Conservation (phyloP, 1,284 basidiomycete genomes). For the Grifola frondosa region DNA sequence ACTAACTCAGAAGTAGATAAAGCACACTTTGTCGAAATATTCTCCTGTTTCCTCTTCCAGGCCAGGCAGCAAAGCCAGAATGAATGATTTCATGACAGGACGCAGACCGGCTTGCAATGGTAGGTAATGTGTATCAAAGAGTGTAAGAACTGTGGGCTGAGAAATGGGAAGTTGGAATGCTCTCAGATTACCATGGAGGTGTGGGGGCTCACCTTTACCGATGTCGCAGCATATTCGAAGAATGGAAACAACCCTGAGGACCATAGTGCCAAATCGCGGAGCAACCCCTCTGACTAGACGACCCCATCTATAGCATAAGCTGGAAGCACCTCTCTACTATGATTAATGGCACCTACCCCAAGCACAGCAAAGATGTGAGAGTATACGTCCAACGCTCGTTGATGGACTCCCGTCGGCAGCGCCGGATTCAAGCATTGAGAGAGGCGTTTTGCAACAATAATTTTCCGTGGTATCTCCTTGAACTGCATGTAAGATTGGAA, state of each 20-base stretch:
- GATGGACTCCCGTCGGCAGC: conserved; percentile 94
- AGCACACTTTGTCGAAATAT: conserved; percentile 87
- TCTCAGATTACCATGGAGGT: conserved; percentile 2
- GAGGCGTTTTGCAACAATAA: conserved; percentile 92
- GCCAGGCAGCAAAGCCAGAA: conserved; percentile 90
- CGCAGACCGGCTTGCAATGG: conserved; percentile 82
- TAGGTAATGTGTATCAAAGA: conserved; percentile 90
- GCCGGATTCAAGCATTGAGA: conserved; percentile 98
- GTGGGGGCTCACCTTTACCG: conserved; percentile 68
- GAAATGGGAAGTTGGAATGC: no score
- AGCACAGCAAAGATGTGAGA: conserved; percentile 87
- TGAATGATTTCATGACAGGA: conserved; percentile 91
- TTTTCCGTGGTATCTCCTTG: conserved; percentile 93
- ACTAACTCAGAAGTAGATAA: background rate
- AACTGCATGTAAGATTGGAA: conserved; percentile 91
- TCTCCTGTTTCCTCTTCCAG: conserved; percentile 96
- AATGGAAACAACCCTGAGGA: conserved; percentile 96
- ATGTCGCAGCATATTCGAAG: conserved; percentile 97
- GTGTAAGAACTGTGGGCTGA: conserved; percentile 80
- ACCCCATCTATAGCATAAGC: no score
- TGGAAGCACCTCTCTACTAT: no score
- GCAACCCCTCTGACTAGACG: conserved; percentile 88
- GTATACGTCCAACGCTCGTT: conserved; percentile 95
- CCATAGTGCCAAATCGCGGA: conserved; percentile 90
- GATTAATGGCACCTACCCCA: conserved; percentile 61